Conservation (phyloP, 169 alveolate species). For the Eimeria necatrix region DNA sequence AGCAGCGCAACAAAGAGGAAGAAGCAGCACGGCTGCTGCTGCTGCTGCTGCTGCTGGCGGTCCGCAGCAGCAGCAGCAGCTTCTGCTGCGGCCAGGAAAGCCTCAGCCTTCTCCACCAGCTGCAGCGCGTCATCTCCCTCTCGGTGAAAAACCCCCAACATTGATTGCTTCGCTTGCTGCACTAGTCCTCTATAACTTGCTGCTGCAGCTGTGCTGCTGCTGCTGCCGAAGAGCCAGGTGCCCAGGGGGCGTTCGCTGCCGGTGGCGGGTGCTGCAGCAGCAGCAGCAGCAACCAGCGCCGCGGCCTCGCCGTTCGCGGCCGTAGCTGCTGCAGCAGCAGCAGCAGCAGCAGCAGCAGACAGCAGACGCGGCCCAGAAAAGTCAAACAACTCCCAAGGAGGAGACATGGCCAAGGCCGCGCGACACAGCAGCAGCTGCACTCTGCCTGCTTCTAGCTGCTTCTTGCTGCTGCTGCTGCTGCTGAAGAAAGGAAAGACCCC, state of each 20-base stretch:
- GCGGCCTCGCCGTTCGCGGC: constrained; percentile 27
- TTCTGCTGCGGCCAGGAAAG: constrained; percentile 25
- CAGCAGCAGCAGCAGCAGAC: constrained; percentile 42
- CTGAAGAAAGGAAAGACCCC: constrained; percentile 15
- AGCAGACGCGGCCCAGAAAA: not conserved
- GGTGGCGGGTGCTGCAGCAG: constrained; percentile 4
- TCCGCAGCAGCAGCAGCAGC: not conserved
- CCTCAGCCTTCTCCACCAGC: constrained; percentile 20
- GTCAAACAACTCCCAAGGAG: constrained; percentile 24
- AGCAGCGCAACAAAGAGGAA: not conserved
- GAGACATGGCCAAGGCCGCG: not conserved
- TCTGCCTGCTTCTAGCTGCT: constrained; percentile 1
- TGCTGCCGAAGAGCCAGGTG: constrained; percentile 10
- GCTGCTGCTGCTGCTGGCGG: constrained; percentile 24
- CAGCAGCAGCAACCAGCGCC: not conserved
- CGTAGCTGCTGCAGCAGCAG: not conserved
- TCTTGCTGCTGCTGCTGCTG: constrained; percentile 40
- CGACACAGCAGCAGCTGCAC: constrained; percentile 29
- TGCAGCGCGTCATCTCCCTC: not conserved
- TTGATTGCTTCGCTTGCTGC: constrained; percentile 1
- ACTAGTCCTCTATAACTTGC: not conserved
- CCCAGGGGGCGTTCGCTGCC: constrained; percentile 27
- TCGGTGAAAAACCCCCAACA: not conserved
- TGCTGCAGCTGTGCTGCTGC: not conserved
- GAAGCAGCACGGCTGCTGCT: not conserved